These are phyloP conservation scores for Saturnispora gosingensis DNA, from an alignment of 805 yeast species.

Conservation along the genomic window DNA sequence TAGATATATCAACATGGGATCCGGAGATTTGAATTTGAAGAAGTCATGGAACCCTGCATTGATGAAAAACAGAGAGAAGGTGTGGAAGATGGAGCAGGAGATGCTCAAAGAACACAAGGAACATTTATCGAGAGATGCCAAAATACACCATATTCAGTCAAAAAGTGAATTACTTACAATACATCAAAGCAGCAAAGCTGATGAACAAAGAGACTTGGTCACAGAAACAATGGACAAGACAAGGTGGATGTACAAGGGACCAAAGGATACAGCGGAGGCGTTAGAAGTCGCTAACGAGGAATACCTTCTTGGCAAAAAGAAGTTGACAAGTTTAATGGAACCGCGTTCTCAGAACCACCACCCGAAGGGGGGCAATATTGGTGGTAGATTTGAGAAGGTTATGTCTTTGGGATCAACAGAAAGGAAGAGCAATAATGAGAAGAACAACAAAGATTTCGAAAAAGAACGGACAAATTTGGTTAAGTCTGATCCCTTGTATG, in stretches of 20 bases:
- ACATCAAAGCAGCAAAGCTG: slow-evolving; percentile 30
- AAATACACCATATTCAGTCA: slow-evolving; percentile 54
- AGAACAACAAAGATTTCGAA: slow-evolving; percentile 12
- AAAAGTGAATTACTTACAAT: slow-evolving; percentile 37
- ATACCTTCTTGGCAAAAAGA: slow-evolving; percentile 43
- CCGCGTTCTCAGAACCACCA: background rate
- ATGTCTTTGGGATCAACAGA: slow-evolving; percentile 12
- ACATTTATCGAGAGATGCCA: slow-evolving; percentile 54
- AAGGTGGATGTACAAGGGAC: slow-evolving; percentile 81
- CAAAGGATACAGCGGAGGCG: slow-evolving; percentile 20
- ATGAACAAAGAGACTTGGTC: slow-evolving; percentile 22
- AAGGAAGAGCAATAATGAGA: background rate
- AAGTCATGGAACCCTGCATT: slow-evolving; percentile 96
- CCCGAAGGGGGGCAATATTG: background rate
- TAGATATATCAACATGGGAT: background rate
- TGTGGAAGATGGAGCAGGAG: slow-evolving; percentile 76
- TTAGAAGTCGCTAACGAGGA: slow-evolving; percentile 36
- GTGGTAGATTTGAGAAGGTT: slow-evolving; percentile 16
- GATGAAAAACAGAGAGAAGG: slow-evolving; percentile 73
- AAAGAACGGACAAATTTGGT: slow-evolving; percentile 13
- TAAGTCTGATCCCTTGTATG: slow-evolving; percentile 44
- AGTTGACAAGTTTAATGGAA: slow-evolving; percentile 30
- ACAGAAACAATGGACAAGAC: slow-evolving; percentile 34
- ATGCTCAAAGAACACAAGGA: slow-evolving; percentile 60
- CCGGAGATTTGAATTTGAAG: slow-evolving; percentile 79